Evolutionary conservation across 768 basidiomycete species (phyloP).

Genomic region (Boletus sensibilis): DNA sequence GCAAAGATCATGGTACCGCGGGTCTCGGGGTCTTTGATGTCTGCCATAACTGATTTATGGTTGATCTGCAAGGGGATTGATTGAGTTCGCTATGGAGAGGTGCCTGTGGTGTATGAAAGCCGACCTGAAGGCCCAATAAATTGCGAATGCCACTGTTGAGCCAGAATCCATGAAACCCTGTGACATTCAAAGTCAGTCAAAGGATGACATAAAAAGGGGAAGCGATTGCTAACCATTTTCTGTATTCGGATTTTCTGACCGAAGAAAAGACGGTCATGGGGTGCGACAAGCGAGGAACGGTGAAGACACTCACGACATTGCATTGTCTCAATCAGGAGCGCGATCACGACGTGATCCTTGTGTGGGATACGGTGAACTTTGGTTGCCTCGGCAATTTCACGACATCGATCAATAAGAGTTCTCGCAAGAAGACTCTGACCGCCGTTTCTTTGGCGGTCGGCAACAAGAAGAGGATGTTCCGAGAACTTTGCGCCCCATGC

Average conservation of each 20-base stretch:
- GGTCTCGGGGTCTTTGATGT: conserved; percentile 70
- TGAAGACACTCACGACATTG: conserved; percentile 75
- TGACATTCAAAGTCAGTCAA: conserved; percentile 16
- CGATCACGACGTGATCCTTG: conserved; percentile 79
- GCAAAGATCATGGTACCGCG: conserved; percentile 87
- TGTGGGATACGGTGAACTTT: conserved; percentile 82
- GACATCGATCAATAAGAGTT: conserved; percentile 73
- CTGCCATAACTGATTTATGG: conserved; percentile 74
- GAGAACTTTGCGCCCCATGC: conserved; percentile 95
- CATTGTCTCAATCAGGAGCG: conserved; percentile 76
- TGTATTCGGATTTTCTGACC: conserved; percentile 68
- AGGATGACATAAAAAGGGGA: conserved; percentile 12
- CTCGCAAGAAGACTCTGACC: conserved; percentile 78
- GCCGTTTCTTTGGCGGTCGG: conserved; percentile 68
- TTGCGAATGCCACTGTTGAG: conserved; percentile 74
- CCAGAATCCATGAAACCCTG: conserved; percentile 88
- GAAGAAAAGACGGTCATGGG: conserved; percentile 8
- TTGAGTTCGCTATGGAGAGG: conserved; percentile 4
- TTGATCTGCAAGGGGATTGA: conserved; percentile 56
- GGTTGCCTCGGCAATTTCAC: conserved; percentile 82
- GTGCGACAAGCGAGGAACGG: neutral
- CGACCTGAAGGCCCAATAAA: conserved; percentile 71
- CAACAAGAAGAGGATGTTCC: conserved; percentile 80
- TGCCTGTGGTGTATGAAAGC: conserved; percentile 15
- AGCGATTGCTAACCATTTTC: conserved; percentile 53